A percentile compares a stretch with the other conserved stretches of the same genome.
Conservation (phyloP, 1,139 yeast species). For the Nakaseomyces uthaithaninus region DNA sequence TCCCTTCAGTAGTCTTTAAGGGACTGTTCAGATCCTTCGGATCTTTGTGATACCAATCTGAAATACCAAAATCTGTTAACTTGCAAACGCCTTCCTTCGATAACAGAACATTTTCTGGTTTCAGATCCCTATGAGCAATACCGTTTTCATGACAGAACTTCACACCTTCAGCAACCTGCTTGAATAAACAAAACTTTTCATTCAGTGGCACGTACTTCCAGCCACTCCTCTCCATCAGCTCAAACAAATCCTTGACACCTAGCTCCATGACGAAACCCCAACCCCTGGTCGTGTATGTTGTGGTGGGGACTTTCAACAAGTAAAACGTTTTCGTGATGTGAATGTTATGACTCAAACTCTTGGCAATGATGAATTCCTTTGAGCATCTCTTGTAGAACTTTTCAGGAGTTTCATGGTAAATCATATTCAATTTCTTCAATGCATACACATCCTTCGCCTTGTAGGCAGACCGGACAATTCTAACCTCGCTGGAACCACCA, state of each 20-base stretch:
- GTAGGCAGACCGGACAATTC: slow-evolving; percentile 41
- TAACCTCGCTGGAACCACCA: slow-evolving; percentile 69
- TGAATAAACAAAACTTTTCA: slow-evolving; percentile 46
- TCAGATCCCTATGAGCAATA: slow-evolving; percentile 85
- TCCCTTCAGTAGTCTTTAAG: slow-evolving; percentile 37
- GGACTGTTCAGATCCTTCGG: slow-evolving; percentile 47
- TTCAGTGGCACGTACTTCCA: slow-evolving; percentile 44
- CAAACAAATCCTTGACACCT: slow-evolving; percentile 63
- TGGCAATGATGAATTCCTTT: slow-evolving; percentile 57
- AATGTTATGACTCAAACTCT: slow-evolving; percentile 41
- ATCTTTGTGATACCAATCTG: slow-evolving; percentile 54
- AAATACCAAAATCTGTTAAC: slow-evolving; percentile 70
- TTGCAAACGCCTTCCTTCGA: slow-evolving; percentile 50
- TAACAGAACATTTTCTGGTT: slow-evolving; percentile 83
- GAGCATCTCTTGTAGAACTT: slow-evolving; percentile 60
- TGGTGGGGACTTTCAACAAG: slow-evolving; percentile 50
- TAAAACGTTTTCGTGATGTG: slow-evolving; percentile 54
- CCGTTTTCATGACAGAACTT: slow-evolving; percentile 69
- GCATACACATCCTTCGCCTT: slow-evolving; percentile 41
- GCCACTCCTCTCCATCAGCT: slow-evolving; percentile 44
- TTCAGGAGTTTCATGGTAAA: slow-evolving; percentile 52
- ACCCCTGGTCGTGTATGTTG: slow-evolving; percentile 49
- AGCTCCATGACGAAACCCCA: slow-evolving; percentile 72
- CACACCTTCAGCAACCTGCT: slow-evolving; percentile 47
- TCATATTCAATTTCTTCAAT: slow-evolving; percentile 55